Percentiles rank a stretch among this genome's conserved stretches.
These are phyloP conservation scores for Melaleuca alternifolia DNA, from an alignment of 345 rosid species.

Conservation along the genomic window DNA sequence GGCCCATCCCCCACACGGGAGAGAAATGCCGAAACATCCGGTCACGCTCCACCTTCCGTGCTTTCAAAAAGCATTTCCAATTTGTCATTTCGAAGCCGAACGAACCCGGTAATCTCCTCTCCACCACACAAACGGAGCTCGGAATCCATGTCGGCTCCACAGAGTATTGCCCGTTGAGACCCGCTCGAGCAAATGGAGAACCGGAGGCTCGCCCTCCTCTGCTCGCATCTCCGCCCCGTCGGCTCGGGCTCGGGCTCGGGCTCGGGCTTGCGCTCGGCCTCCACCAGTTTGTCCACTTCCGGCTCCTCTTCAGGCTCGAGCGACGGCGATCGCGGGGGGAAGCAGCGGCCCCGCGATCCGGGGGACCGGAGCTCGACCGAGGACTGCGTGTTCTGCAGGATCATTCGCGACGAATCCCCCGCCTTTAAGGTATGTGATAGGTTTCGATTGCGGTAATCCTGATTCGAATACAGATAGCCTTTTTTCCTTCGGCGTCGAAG, in stretches of 20 bases:
- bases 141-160: background rate
- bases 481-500: background rate
- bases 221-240: constrained; percentile 45
- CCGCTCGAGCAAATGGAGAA: constrained; percentile 17
- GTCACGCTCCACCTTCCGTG: background rate
- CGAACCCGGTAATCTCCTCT: background rate
- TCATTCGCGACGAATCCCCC: constrained; percentile 66
- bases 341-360: background rate
- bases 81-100: background rate
- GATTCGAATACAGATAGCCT: background rate
- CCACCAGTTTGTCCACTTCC: constrained; percentile 11
- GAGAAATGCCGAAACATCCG: background rate
- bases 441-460: background rate
- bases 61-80: background rate
- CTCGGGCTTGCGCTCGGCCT: background rate
- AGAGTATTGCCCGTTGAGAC: background rate
- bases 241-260: background rate
- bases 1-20: background rate
- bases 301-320: constrained; percentile 11
- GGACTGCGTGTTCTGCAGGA: constrained; percentile 79
- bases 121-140: background rate
- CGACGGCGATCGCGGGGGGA: background rate
- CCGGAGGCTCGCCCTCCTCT: constrained; percentile 63
- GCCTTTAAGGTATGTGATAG: constrained; percentile 42
- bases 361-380: background rate